Evolutionary conservation across 345 rosid species (phyloP).

Genomic region (Linum tenue): DNA sequence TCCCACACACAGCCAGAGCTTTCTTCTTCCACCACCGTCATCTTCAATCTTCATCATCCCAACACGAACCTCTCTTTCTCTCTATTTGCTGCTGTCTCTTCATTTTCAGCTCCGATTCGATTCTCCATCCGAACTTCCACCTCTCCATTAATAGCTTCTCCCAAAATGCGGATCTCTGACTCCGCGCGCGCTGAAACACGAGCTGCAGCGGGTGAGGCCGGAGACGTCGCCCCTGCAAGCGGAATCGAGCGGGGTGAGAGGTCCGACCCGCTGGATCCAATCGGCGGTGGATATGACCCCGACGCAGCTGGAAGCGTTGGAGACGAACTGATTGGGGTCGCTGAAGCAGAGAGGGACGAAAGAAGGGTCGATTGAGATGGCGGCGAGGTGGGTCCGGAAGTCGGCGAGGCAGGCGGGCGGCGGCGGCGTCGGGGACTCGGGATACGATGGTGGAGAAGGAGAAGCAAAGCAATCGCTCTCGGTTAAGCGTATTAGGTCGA

Average conservation of each 20-base stretch:
- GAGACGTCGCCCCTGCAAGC: constrained; percentile 38
- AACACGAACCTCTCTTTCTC: not conserved
- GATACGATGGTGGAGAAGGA: no score
- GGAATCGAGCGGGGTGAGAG: constrained; percentile 22
- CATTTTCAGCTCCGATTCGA: not conserved
- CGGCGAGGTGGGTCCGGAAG: constrained; percentile 25
- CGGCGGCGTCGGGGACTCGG: constrained; percentile 17
- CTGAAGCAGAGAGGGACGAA: constrained; percentile 33
- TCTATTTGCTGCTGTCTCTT: no score
- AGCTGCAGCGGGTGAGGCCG: constrained; percentile 32
- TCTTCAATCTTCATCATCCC: no score
- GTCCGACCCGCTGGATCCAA: constrained; percentile 35
- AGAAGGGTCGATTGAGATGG: constrained; percentile 25
- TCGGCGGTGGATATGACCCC: constrained; percentile 35
- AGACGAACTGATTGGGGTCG: constrained; percentile 27
- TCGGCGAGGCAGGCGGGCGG: constrained; percentile 35
- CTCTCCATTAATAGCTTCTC: not conserved
- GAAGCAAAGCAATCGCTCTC: no score
- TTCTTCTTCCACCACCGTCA: no score
- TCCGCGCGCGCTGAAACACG: constrained; percentile 19
- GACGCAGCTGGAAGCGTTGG: constrained; percentile 30
- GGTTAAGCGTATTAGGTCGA: no score
- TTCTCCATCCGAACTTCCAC: not conserved
- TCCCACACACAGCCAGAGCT: no score
- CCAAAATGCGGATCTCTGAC: not conserved